Evolutionary conservation across 2,329 filamentous ascomycete genomes (phyloP), one percentile per base, ranked within the genome.

Genomic region (Berkeleyomyces rouxiae): DNA sequence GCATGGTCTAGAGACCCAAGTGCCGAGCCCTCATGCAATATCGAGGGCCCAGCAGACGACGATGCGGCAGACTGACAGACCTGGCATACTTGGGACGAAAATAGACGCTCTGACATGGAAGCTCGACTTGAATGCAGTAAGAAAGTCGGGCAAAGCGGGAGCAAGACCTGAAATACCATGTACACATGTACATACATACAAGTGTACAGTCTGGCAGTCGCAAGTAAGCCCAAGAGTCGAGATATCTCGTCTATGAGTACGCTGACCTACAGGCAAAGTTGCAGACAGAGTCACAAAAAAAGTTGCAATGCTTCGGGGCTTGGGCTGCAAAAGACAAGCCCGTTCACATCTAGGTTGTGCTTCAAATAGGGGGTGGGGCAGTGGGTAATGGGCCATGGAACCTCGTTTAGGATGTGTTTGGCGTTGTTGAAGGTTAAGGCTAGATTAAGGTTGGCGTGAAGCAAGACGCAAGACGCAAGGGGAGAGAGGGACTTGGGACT

Each of bases 391-490:
- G 49, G 49, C 31, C 6, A 53, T 53, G 13, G 33, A 4, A 36
- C 2, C 49, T 53, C 33, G 49, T 53, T 53, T 53, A 53, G 11
- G 49, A 53, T 53, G 23, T 53, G 49, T 53, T 53, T 53, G 49
- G 49, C 7, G 49, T 36, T 53, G 49, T 37, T 36, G 23, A 53
- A 53, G 49, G 11, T 53, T 53, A 53, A 53, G 49, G 49, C 49
- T 53, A 53, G 49, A 53, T 53, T 53, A 53, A 53, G 49, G 49
- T 53, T 53, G 49, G 31, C 49, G 36, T 53, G 49, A 53, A 53
- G 49, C 31, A 53, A 53, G 49, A 53, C 10, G 42, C 49, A 53
- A 7, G 49, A 53, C 13, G 49, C 49, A 53, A 53, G 49, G 49
- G 44, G 49, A 33, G 37, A 4, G 46, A 49, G 31, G 31, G 31